Conservation (phyloP, 306 rosid genomes). For the Pyrus bretschneideri region DNA sequence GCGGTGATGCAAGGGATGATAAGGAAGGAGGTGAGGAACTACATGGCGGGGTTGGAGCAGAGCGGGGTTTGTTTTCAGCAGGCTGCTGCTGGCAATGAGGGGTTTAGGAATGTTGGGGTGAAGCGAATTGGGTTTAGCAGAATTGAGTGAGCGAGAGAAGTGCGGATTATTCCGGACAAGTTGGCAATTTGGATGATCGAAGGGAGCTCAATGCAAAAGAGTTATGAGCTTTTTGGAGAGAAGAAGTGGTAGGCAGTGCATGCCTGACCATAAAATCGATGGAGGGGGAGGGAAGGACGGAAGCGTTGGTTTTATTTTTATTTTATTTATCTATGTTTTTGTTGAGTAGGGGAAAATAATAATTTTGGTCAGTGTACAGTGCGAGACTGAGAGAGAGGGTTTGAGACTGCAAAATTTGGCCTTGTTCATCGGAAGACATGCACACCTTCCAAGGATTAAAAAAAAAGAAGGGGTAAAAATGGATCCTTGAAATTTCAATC, state of each 20-base stretch:
- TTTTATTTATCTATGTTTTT: conserved; percentile 9
- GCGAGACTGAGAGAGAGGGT: conserved; percentile 13
- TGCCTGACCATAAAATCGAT: background rate
- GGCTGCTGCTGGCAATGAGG: conserved; percentile 25
- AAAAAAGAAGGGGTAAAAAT: background rate
- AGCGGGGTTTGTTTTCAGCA: conserved; percentile 41
- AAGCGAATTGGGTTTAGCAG: conserved; percentile 62
- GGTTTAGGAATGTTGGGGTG: conserved; percentile 53
- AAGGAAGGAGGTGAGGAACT: conserved; percentile 74
- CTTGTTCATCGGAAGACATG: background rate
- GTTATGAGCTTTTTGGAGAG: background rate
- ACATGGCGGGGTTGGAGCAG: conserved; percentile 70
- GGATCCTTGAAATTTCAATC: conserved; percentile 12
- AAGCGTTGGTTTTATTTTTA: background rate
- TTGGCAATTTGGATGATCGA: background rate
- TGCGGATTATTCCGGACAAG: background rate
- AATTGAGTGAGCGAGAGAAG: conserved; percentile 29
- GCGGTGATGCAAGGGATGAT: conserved; percentile 97
- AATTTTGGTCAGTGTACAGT: conserved; percentile 69
- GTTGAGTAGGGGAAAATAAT: conserved; percentile 20
- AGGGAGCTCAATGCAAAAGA: background rate
- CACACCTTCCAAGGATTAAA: background rate
- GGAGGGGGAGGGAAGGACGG: background rate
- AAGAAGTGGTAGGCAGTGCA: background rate
- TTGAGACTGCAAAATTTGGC: background rate